Percentiles rank a stretch among this genome's conserved stretches.
Conservation (phyloP, 208 protist genomes). For the Acanthamoeba healyi region DNA sequence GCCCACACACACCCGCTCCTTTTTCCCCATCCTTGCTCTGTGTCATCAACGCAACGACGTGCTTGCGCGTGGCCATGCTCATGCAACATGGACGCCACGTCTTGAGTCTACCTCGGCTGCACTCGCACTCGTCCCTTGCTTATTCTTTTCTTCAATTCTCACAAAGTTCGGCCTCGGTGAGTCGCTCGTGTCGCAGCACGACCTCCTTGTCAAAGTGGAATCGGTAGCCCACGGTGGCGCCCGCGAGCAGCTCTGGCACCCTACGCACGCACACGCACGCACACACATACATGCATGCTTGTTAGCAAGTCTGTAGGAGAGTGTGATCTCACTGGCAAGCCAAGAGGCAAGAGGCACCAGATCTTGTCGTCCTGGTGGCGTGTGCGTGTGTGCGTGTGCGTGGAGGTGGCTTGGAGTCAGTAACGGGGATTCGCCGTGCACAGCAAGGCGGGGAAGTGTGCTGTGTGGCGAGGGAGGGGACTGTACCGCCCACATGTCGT, state of each 20-base stretch:
- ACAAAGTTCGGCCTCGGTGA: not conserved
- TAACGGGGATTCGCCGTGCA: not conserved
- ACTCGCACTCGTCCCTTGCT: too few species aligned
- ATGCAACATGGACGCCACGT: too few species aligned
- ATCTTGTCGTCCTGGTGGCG: constrained; percentile 62
- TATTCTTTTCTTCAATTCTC: constrained; percentile 1
- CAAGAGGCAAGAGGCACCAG: not conserved
- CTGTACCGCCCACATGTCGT: constrained; percentile 76
- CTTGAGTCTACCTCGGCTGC: too few species aligned
- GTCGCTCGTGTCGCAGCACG: not conserved
- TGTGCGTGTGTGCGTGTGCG: too few species aligned
- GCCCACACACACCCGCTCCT: too few species aligned
- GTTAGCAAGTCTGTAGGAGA: too few species aligned
- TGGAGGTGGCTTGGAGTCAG: not conserved
- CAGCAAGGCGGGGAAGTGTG: not conserved
- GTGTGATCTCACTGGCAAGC: too few species aligned
- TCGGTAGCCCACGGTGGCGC: not conserved
- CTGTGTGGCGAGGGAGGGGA: not conserved
- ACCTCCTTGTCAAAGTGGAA: constrained; percentile 42
- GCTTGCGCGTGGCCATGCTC: too few species aligned
- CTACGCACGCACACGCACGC: not conserved
- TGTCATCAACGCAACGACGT: too few species aligned
- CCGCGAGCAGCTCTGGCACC: constrained; percentile 22
- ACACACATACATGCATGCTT: not conserved
- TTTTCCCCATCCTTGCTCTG: too few species aligned